Evolutionary conservation across 495 filamentous ascomycete genomes (phyloP).

Genomic region (Penicillium bialowiezense): DNA sequence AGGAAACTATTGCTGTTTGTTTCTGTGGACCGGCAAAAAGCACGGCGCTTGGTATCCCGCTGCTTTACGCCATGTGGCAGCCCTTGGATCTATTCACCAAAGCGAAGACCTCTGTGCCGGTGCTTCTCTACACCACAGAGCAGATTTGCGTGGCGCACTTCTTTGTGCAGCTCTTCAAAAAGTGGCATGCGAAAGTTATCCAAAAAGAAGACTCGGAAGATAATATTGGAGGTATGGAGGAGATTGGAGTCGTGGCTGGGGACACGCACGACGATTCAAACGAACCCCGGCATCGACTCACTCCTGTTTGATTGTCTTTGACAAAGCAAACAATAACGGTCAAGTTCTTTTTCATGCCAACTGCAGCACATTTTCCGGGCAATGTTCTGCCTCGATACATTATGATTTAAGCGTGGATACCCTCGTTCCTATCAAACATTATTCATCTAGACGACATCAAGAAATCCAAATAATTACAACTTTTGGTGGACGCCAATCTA

Average conservation of each 20-base stretch:
- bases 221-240: not conserved
- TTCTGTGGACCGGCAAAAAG: slow-evolving; percentile 59
- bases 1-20: slow-evolving; percentile 53
- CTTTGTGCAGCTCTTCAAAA: slow-evolving; percentile 50
- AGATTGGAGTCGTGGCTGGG: slow-evolving; percentile 9
- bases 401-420: too few species aligned
- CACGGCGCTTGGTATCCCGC: slow-evolving; percentile 51
- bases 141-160: slow-evolving; percentile 55
- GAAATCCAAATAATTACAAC: too few species aligned
- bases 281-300: not conserved
- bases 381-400: too few species aligned
- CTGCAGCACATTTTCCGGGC: too few species aligned
- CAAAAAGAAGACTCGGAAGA: slow-evolving; percentile 26
- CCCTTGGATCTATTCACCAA: slow-evolving; percentile 47
- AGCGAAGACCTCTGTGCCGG: slow-evolving; percentile 51
- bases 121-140: slow-evolving; percentile 55
- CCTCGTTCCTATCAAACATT: too few species aligned
- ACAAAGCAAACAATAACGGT: too few species aligned
- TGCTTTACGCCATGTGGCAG: slow-evolving; percentile 54
- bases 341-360: too few species aligned
- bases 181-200: slow-evolving; percentile 38
- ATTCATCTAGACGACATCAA: too few species aligned
- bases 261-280: not conserved
- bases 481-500: too few species aligned
- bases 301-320: slow-evolving; percentile 2